Conservation (phyloP, 805 yeast species). For the Myxozyma udenii region DNA sequence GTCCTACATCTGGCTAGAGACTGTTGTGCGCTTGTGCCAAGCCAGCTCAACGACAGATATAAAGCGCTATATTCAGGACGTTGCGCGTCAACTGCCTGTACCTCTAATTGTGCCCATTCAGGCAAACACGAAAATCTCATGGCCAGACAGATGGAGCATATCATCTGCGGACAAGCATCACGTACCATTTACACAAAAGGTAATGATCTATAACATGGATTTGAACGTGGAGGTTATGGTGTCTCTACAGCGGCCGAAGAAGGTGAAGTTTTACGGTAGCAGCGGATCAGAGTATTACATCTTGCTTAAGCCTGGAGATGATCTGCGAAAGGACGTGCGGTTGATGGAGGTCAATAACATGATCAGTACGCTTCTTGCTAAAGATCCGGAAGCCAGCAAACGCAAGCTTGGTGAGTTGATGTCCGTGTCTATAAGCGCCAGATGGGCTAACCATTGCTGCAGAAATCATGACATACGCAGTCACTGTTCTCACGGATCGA, state of each 20-base stretch:
- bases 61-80: not conserved
- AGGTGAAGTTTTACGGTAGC: slow-evolving; percentile 69
- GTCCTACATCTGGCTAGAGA: not conserved
- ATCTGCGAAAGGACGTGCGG: slow-evolving; percentile 91
- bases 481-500: slow-evolving; percentile 78
- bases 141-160: slow-evolving; percentile 51
- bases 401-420: slow-evolving; percentile 50
- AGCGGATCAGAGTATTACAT: slow-evolving; percentile 72
- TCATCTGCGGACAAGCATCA: slow-evolving; percentile 45
- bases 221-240: slow-evolving; percentile 64
- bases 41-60: not conserved
- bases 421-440: too few species aligned
- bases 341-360: slow-evolving; percentile 87
- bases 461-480: slow-evolving; percentile 76
- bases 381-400: slow-evolving; percentile 68
- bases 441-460: not conserved
- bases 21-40: not conserved
- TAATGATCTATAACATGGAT: slow-evolving; percentile 31
- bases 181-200: slow-evolving; percentile 41
- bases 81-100: not conserved
- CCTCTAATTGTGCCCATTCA: slow-evolving; percentile 16
- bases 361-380: slow-evolving; percentile 67
- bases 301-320: slow-evolving; percentile 83
- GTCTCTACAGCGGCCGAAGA: slow-evolving; percentile 85
- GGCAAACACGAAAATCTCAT: slow-evolving; percentile 58